Percentiles rank a stretch among this genome's conserved stretches.
These are phyloP conservation scores for Fusarium sterilihyphosum DNA, from an alignment of 2,329 filamentous ascomycete genomes.

Conservation along the genomic window DNA sequence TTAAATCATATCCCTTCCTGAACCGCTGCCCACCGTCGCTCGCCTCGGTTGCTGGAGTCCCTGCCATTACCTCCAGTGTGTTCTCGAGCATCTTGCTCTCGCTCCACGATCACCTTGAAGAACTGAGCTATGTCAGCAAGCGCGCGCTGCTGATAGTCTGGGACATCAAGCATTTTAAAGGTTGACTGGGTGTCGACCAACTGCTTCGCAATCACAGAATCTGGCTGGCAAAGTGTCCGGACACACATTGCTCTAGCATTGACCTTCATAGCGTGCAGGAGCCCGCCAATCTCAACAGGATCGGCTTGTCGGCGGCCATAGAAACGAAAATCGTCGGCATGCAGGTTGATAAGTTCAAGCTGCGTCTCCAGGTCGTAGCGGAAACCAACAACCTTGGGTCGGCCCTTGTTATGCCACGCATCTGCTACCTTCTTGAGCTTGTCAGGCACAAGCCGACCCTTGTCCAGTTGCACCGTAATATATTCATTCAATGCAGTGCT, in stretches of 20 bases:
- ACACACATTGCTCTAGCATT: constrained; percentile 64
- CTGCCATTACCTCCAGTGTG: constrained; percentile 29
- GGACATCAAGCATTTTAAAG: constrained; percentile 59
- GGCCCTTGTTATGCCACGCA: constrained; percentile 62
- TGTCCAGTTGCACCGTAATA: constrained; percentile 62
- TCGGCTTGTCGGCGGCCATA: constrained; percentile 59
- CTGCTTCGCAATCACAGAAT: constrained; percentile 67
- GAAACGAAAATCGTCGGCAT: constrained; percentile 64
- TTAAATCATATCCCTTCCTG: neutral
- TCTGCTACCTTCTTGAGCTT: constrained; percentile 63
- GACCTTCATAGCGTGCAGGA: constrained; percentile 62
- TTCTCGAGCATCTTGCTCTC: constrained; percentile 50
- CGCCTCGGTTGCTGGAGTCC: neutral
- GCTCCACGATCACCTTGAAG: constrained; percentile 63
- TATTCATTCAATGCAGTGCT: constrained; percentile 62
- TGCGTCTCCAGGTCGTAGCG: constrained; percentile 70
- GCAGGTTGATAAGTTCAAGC: constrained; percentile 62
- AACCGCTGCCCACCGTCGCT: constrained; percentile 15
- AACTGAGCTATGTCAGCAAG: constrained; percentile 63
- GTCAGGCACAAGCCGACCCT: constrained; percentile 62
- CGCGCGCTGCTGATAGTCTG: constrained; percentile 55
- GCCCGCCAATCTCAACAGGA: constrained; percentile 54
- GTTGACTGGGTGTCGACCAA: constrained; percentile 63
- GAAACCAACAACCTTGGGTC: constrained; percentile 65
- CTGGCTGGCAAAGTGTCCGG: constrained; percentile 67